Conservation (phyloP, 257 asterid genomes). For the Nicotiana benthamiana region DNA sequence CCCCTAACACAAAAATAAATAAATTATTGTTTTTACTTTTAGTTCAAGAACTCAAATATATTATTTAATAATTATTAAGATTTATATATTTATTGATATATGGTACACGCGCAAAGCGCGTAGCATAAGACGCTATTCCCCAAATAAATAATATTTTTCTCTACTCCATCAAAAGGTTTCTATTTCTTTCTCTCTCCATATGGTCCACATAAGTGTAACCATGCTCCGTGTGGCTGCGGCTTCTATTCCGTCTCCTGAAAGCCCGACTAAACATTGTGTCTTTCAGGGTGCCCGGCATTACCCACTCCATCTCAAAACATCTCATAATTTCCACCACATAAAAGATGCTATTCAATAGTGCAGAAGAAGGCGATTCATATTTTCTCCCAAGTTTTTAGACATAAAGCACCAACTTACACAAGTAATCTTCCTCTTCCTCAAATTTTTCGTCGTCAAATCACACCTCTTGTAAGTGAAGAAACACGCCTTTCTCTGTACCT, state of each 20-base stretch:
- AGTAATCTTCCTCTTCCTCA: background rate
- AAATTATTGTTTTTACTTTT: no score
- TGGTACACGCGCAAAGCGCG: no score
- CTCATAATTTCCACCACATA: background rate
- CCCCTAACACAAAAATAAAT: no score
- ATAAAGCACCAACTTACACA: background rate
- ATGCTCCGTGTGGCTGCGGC: background rate
- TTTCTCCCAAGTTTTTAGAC: background rate
- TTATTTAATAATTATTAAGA: no score
- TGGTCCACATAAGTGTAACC: background rate
- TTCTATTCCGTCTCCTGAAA: background rate
- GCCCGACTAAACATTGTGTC: background rate
- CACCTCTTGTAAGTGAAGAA: background rate
- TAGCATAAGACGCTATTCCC: background rate
- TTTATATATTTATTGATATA: no score
- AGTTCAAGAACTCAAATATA: no score
- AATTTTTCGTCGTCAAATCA: background rate
- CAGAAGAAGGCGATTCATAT: background rate
- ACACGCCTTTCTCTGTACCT: background rate
- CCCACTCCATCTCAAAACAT: background rate
- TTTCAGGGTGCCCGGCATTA: background rate
- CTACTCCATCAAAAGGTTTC: no score
- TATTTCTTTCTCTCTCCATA: background rate
- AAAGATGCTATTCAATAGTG: background rate
- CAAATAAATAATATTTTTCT: background rate